phyloP scores from a whole-genome alignment of 306 rosid genomes.

The Vigna unguiculata region DNA sequence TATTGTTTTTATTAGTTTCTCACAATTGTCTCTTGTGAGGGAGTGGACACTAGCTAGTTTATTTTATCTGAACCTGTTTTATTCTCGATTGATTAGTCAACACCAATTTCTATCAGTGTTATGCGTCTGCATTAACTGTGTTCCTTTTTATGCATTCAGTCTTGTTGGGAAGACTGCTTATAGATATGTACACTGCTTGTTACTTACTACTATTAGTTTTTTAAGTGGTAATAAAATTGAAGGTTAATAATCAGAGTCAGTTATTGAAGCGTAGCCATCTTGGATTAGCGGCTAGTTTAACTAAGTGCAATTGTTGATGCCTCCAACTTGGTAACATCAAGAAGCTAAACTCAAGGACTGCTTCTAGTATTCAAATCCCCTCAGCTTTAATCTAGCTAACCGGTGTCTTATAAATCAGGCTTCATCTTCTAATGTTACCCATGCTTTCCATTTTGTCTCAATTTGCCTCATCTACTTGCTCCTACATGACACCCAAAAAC shows the following conservation, averaged over 20 bases:
- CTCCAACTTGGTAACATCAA: slow-evolving; percentile 4
- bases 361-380: slow-evolving; percentile 1
- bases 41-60: neutral
- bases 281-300: slow-evolving; percentile 29
- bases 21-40: neutral
- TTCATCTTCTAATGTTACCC: slow-evolving; percentile 1
- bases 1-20: slow-evolving; percentile 24
- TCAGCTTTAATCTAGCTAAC: slow-evolving; percentile 2
- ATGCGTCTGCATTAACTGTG: slow-evolving; percentile 21
- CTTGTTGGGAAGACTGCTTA: slow-evolving; percentile 8
- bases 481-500: neutral
- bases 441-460: slow-evolving; percentile 6
- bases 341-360: neutral
- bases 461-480: neutral
- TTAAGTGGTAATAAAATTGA: neutral
- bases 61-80: neutral
- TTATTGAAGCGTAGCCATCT: slow-evolving; percentile 15
- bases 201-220: neutral
- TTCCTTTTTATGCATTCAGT: slow-evolving; percentile 32
- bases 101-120: neutral
- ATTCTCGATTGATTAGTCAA: slow-evolving; percentile 36
- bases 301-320: neutral
- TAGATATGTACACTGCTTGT: neutral
- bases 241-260: neutral
- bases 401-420: neutral